These are phyloP conservation scores for Plasmodium ovale DNA, from an alignment of 169 alveolate genomes.

Conservation along the genomic window DNA sequence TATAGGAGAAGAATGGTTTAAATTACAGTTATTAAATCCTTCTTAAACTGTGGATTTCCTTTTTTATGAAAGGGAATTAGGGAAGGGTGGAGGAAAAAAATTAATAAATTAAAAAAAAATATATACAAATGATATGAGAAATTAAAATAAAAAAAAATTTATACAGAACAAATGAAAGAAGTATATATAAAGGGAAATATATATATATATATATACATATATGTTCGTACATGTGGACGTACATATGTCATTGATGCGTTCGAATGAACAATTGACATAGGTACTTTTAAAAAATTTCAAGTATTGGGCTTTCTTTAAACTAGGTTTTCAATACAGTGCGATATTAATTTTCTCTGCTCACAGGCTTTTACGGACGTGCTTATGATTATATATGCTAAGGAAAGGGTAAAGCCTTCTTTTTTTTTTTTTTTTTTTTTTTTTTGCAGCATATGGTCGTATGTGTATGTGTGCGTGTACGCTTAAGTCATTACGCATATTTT, in stretches of 20 bases:
- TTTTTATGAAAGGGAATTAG: too few relatives aligned
- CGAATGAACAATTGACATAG: conserved; percentile 3
- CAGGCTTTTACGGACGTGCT: neutral
- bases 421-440: too few relatives aligned
- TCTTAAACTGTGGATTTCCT: too few relatives aligned
- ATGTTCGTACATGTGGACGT: neutral
- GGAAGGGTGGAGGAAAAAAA: too few relatives aligned
- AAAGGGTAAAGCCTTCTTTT: too few relatives aligned
- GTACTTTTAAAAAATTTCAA: neutral
- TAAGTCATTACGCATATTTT: neutral
- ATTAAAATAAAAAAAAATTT: neutral
- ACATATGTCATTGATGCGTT: neutral
- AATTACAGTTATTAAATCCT: too few relatives aligned
- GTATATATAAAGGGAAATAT: neutral
- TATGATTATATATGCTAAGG: neutral
- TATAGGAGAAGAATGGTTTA: too few relatives aligned
- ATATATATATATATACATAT: conserved; percentile 4
- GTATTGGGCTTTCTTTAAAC: neutral
- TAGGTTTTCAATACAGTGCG: neutral
- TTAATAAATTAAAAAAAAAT: too few relatives aligned
- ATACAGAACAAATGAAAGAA: neutral
- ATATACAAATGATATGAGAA: too few relatives aligned
- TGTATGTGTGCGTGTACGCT: neutral
- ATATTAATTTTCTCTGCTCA: neutral
- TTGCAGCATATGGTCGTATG: neutral